Conservation (phyloP, 345 rosid genomes). For the Noccaea caerulescens region DNA sequence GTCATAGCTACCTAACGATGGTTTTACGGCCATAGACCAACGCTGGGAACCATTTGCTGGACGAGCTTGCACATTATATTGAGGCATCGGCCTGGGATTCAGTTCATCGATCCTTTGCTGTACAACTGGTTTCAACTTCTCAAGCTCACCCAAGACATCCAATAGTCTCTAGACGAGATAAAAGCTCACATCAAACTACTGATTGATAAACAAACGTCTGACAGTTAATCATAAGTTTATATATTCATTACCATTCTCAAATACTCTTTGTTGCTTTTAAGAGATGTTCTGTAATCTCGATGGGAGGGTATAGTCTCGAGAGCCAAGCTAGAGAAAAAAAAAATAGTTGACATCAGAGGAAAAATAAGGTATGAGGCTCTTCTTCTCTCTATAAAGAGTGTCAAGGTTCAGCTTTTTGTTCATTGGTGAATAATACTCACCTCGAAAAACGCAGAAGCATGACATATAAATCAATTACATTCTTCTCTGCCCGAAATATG, state of each 20-base stretch:
- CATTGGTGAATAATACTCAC: too few species aligned
- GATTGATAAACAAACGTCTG: background rate
- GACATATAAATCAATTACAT: constrained; percentile 80
- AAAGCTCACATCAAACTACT: constrained; percentile 38
- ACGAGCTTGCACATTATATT: constrained; percentile 47
- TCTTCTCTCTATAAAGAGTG: too few species aligned
- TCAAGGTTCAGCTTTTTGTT: too few species aligned
- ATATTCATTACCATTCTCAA: constrained; percentile 61
- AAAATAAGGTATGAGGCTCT: too few species aligned
- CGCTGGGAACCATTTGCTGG: constrained; percentile 50
- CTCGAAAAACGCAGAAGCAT: constrained; percentile 97
- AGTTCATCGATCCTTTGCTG: constrained; percentile 63
- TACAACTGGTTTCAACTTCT: constrained; percentile 81
- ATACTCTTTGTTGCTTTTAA: constrained; percentile 54
- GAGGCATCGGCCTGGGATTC: constrained; percentile 52
- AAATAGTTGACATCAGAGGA: too few species aligned
- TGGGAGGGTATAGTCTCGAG: constrained; percentile 92
- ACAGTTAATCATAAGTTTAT: background rate
- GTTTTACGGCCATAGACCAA: constrained; percentile 56
- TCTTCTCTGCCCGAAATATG: constrained; percentile 90
- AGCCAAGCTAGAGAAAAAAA: constrained; percentile 74
- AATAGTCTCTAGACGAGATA: constrained; percentile 58
- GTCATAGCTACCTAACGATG: constrained; percentile 47
- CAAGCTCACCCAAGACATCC: constrained; percentile 78
- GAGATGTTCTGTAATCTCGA: constrained; percentile 68